phyloP scores from a whole-genome alignment of 208 protist genomes.

The Naegleria gruberi region DNA sequence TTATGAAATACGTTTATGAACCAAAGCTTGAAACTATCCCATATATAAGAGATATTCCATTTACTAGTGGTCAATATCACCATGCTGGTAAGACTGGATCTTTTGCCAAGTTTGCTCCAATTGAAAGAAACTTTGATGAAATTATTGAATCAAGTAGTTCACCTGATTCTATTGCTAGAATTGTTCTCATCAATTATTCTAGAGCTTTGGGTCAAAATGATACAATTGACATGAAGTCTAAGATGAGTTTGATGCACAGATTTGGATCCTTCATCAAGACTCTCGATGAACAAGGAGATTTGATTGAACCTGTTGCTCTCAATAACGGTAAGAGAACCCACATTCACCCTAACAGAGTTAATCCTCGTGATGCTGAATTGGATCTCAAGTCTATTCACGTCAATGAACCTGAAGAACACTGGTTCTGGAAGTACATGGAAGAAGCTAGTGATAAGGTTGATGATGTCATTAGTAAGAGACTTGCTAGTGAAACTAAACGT shows the following conservation, averaged over 20 bases:
- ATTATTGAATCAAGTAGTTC: not conserved
- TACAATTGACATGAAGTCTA: not conserved
- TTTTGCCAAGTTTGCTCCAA: not conserved
- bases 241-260: not conserved
- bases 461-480: not conserved
- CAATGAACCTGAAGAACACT: not conserved
- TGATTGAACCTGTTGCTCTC: not conserved
- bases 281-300: not conserved
- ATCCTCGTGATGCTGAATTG: not conserved
- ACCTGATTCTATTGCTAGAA: not conserved
- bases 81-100: not conserved
- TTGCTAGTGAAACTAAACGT: not conserved
- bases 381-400: not conserved
- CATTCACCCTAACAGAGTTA: not conserved
- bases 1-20: not conserved
- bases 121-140: conserved; percentile 10
- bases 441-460: not conserved
- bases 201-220: not conserved
- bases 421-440: not conserved
- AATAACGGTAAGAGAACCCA: not conserved
- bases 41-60: not conserved
- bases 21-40: not conserved
- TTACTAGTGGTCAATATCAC: not conserved
- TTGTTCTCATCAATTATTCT: not conserved
- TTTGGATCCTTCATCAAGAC: not conserved